These are phyloP conservation scores for Dissoconium aciculare DNA, from an alignment of 2,329 filamentous ascomycete species.

Conservation along the genomic window DNA sequence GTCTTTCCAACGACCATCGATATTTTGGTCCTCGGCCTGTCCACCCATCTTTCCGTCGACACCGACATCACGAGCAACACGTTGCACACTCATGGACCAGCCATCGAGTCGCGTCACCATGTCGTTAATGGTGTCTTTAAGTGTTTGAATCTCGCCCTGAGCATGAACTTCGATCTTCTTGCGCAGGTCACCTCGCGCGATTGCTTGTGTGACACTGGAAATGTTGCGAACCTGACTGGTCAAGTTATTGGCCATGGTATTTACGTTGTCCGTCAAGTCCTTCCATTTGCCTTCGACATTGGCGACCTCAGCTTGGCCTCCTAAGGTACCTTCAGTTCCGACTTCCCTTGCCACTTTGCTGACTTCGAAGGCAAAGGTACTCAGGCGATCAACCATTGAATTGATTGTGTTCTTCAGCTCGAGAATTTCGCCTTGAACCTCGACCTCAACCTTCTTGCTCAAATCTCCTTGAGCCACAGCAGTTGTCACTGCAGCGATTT, in stretches of 20 bases:
- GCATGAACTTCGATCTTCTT: slow-evolving; percentile 92
- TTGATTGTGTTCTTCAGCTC: slow-evolving; percentile 73
- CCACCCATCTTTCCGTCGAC: slow-evolving; percentile 98
- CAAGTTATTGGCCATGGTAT: slow-evolving; percentile 51
- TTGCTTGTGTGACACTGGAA: slow-evolving; percentile 85
- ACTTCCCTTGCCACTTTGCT: slow-evolving; percentile 52
- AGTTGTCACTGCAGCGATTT: slow-evolving; percentile 39
- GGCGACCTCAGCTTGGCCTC: slow-evolving; percentile 48
- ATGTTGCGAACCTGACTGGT: slow-evolving; percentile 68
- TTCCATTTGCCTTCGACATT: slow-evolving; percentile 55
- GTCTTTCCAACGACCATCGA: slow-evolving; percentile 93
- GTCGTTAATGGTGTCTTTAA: slow-evolving; percentile 97
- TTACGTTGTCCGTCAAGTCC: slow-evolving; percentile 51
- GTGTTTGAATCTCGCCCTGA: slow-evolving; percentile 80
- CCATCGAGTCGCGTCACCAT: slow-evolving; percentile 93
- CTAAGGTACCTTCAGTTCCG: slow-evolving; percentile 49
- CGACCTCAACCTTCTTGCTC: slow-evolving; percentile 37
- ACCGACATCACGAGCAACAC: slow-evolving; percentile 89
- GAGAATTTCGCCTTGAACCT: slow-evolving; percentile 38
- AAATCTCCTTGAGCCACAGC: slow-evolving; percentile 38
- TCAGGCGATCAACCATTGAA: slow-evolving; percentile 50
- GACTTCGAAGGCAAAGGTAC: slow-evolving; percentile 50
- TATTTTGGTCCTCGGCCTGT: slow-evolving; percentile 83
- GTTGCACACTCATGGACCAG: slow-evolving; percentile 90
- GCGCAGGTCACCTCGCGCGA: slow-evolving; percentile 89